A percentile compares a stretch with the other conserved stretches of the same genome.
These are phyloP conservation scores for Coemansia sp. DNA, from an alignment of 371 early-diverging fungal species.

Conservation along the genomic window DNA sequence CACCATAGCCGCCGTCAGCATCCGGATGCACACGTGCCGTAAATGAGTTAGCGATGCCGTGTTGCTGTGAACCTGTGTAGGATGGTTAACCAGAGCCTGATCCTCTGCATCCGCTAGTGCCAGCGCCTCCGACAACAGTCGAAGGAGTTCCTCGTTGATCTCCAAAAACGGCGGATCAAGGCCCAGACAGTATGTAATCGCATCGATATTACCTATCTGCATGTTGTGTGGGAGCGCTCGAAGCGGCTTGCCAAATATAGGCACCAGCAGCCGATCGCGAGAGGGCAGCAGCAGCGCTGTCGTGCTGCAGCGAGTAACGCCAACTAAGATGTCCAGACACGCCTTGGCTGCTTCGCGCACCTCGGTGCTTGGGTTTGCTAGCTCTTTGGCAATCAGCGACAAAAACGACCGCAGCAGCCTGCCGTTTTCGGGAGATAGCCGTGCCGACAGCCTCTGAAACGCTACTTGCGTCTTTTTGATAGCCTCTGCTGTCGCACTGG, in stretches of 20 bases:
- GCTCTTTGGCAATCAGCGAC: constrained; percentile 82
- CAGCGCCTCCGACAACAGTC: constrained; percentile 88
- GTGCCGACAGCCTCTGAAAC: constrained; percentile 27
- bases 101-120: constrained; percentile 98
- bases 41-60: constrained; percentile 76
- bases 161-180: constrained; percentile 87
- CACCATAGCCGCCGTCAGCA: constrained; percentile 88
- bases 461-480: constrained; percentile 7
- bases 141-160: constrained; percentile 89
- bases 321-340: constrained; percentile 77
- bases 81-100: constrained; percentile 84
- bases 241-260: constrained; percentile 96
- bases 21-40: constrained; percentile 91
- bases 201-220: constrained; percentile 98
- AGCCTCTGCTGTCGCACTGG: constrained; percentile 2
- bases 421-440: constrained; percentile 28
- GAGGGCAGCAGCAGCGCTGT: constrained; percentile 84
- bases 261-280: constrained; percentile 80
- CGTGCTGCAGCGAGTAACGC: constrained; percentile 72
- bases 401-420: constrained; percentile 54
- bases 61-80: constrained; percentile 78
- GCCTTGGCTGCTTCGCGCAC: constrained; percentile 89
- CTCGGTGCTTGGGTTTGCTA: constrained; percentile 84
- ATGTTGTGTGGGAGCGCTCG: constrained; percentile 93
- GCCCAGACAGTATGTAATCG: constrained; percentile 92